phyloP scores from a whole-genome alignment of 2,329 filamentous ascomycete genomes.

The Trichoderma endophyticum region DNA sequence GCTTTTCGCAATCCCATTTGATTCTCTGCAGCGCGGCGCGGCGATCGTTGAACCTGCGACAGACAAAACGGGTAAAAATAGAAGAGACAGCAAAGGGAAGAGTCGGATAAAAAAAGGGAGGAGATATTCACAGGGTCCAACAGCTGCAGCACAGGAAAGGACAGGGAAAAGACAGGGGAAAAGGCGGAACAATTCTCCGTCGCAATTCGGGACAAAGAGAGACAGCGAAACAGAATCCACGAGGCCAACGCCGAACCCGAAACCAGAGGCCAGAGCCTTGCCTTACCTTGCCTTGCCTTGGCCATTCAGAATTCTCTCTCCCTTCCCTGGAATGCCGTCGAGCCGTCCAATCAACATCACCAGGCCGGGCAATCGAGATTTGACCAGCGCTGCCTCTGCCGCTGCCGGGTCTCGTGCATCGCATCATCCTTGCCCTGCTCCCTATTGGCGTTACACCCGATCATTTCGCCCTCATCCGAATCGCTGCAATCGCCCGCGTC shows the following conservation, averaged over 20 bases:
- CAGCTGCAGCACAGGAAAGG: background rate
- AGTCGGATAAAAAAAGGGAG: background rate
- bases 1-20: too few species aligned
- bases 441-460: constrained; percentile 13
- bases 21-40: too few species aligned
- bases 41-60: background rate
- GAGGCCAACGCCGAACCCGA: background rate
- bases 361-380: constrained; percentile 9
- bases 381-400: background rate
- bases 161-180: background rate
- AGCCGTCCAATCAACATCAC: background rate
- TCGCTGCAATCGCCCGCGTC: background rate
- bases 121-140: background rate
- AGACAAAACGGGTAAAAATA: background rate
- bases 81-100: background rate
- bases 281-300: background rate
- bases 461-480: constrained; percentile 1
- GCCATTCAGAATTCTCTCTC: background rate
- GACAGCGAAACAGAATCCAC: background rate
- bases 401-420: background rate
- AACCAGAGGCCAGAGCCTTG: background rate
- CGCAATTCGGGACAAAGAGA: background rate
- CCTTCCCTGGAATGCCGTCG: constrained; percentile 7
- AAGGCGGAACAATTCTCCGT: constrained; percentile 16
- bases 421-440: background rate